Evolutionary conservation across 2,329 filamentous ascomycete genomes (phyloP).

Genomic region (Tricladium varicosporioides): DNA sequence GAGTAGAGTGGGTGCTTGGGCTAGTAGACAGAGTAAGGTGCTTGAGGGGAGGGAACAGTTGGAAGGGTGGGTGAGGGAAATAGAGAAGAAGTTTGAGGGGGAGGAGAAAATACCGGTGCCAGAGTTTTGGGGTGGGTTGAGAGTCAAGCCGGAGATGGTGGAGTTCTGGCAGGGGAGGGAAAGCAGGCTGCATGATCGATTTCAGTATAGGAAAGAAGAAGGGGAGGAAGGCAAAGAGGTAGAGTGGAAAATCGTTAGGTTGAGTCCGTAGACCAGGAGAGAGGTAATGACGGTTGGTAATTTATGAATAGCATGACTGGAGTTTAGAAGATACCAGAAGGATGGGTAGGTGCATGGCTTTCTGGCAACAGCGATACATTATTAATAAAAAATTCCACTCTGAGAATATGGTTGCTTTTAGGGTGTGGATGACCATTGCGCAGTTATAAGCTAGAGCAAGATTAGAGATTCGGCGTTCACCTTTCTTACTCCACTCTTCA

Average conservation of each 20-base stretch:
- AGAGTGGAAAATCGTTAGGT: conserved; percentile 66
- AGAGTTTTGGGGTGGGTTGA: conserved; percentile 89
- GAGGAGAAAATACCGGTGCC: conserved; percentile 82
- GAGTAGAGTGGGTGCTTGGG: conserved; percentile 87
- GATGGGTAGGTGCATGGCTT: too few relatives aligned
- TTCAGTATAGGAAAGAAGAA: conserved; percentile 70
- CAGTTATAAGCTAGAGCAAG: too few relatives aligned
- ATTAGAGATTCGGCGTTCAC: too few relatives aligned
- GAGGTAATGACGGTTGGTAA: too few relatives aligned
- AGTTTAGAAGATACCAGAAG: too few relatives aligned
- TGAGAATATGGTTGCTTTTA: too few relatives aligned
- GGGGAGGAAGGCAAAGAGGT: conserved; percentile 41
- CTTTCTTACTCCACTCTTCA: too few relatives aligned
- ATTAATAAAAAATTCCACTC: too few relatives aligned
- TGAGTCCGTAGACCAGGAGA: conserved; percentile 61
- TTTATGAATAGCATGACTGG: too few relatives aligned
- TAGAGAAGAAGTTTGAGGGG: conserved; percentile 72
- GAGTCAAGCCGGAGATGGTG: conserved; percentile 79
- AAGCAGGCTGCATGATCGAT: conserved; percentile 90
- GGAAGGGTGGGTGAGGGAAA: conserved; percentile 73
- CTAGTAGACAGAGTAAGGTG: conserved; percentile 82
- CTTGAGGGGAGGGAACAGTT: conserved; percentile 70
- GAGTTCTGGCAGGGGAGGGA: conserved; percentile 97
- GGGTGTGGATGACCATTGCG: too few relatives aligned
- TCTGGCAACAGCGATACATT: too few relatives aligned